A percentile compares a stretch with the other conserved stretches of the same genome.
These are phyloP conservation scores for Setomelanomma holmii DNA, from an alignment of 2,329 filamentous ascomycete species.

Conservation along the genomic window DNA sequence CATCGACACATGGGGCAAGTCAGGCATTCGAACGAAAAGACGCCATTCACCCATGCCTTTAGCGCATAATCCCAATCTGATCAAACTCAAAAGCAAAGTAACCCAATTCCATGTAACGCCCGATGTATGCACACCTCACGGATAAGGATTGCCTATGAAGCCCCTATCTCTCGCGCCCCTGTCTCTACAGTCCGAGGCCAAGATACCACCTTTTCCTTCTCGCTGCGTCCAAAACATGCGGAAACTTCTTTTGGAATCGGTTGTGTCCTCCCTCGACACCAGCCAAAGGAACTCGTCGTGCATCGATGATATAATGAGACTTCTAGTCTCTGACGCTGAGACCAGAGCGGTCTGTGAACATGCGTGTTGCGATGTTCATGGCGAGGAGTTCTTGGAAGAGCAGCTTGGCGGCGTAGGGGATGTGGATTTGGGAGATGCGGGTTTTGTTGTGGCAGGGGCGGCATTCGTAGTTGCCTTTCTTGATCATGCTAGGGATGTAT, in stretches of 20 bases:
- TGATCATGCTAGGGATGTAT: constrained; percentile 72
- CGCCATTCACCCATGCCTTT: not conserved
- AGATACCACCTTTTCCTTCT: too few relatives aligned
- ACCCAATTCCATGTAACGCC: not conserved
- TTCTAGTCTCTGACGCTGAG: constrained; percentile 67
- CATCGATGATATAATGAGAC: not conserved
- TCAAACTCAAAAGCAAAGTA: not conserved
- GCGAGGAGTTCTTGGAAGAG: constrained; percentile 97
- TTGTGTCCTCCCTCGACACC: not conserved
- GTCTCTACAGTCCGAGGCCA: too few relatives aligned
- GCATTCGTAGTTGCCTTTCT: constrained; percentile 95
- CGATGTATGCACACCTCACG: not conserved
- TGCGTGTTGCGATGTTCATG: constrained; percentile 97
- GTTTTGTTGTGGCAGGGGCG: constrained; percentile 99
- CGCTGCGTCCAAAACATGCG: too few relatives aligned
- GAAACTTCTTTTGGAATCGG: too few relatives aligned
- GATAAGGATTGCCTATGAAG: too few relatives aligned
- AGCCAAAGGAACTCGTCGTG: not conserved
- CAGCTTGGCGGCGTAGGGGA: constrained; percentile 96
- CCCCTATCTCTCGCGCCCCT: too few relatives aligned
- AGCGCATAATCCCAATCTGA: not conserved
- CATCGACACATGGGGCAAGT: not conserved
- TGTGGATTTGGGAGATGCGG: constrained; percentile 95
- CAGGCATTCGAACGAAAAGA: too few relatives aligned
- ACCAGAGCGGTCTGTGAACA: constrained; percentile 89